Evolutionary conservation across 495 filamentous ascomycete genomes (phyloP), one percentile per base, ranked within the genome.

Genomic region (Aspergillus funiculosus): DNA sequence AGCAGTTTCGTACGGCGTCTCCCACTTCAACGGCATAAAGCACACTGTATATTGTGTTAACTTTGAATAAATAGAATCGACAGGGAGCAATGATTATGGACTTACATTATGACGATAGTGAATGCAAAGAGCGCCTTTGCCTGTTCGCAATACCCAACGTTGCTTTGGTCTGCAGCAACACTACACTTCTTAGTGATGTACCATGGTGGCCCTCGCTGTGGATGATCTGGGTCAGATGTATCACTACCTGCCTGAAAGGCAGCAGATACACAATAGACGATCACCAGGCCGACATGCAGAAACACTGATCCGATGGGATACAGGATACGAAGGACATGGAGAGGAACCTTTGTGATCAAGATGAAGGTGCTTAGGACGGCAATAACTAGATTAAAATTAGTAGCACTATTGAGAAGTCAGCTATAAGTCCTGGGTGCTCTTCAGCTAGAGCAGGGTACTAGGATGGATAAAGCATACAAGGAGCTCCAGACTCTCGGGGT

Each of bases 401-500:
- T 89, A 29, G 87, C 63, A 56, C 89, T 95, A 19, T 41, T 7
- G 4, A 10, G 18, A n/a, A 25, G 39, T 60, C 18, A 60, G 54
- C 34, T 19, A 25, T n/a, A n/a, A n/a, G n/a, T n/a, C n/a, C n/a
- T n/a, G n/a, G n/a, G n/a, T n/a, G n/a, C n/a, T n/a, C n/a, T n/a
- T n/a, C n/a, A n/a, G n/a, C n/a, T n/a, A n/a, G n/a, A n/a, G n/a
- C n/a, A n/a, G n/a, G n/a, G n/a, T n/a, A n/a, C n/a, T n/a, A 26
- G n/a, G 17, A 22, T 31, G 29, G 15, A 41, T 51, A 39, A 35
- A 77, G n/a, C 85, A 53, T 74, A 95, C 89, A 83, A 79, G 53
- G 76, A 68, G 30, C 83, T 86, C 89, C 89, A 95, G 15, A 92
- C 81, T 53, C 90, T 70, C 6, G 89, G 89, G 14, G 79, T 64